Conservation (phyloP, 2,329 filamentous ascomycete species). For the Fusarium marasasianum region DNA sequence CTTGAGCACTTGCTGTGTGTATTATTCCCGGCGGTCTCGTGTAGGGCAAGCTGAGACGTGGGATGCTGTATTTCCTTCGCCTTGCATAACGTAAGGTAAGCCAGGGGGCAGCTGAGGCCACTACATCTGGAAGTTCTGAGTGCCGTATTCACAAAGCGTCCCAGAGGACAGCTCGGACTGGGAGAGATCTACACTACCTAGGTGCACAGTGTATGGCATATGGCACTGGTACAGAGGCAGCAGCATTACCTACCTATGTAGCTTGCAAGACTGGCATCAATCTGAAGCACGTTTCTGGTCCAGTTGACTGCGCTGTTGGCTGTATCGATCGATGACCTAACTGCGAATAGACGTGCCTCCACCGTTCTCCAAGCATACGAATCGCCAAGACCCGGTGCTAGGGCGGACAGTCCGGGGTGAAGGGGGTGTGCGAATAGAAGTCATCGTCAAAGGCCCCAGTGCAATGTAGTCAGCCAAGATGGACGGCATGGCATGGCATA, state of each 20-base stretch:
- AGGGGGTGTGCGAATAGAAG: slow-evolving; percentile 27
- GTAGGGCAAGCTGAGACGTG: slow-evolving; percentile 13
- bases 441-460: background rate
- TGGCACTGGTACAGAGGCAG: background rate
- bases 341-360: slow-evolving; percentile 1
- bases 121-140: background rate
- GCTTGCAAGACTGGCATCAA: slow-evolving; percentile 20
- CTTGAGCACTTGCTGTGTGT: background rate
- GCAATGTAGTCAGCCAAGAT: slow-evolving; percentile 18
- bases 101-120: slow-evolving; percentile 11
- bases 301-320: background rate
- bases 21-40: slow-evolving; percentile 12
- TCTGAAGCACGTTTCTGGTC: slow-evolving; percentile 7
- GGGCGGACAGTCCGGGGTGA: slow-evolving; percentile 27
- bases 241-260: background rate
- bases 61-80: background rate
- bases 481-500: slow-evolving; percentile 2
- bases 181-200: background rate
- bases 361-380: slow-evolving; percentile 21
- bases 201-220: background rate
- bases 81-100: slow-evolving; percentile 22
- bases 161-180: background rate
- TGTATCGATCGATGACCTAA: slow-evolving; percentile 32
- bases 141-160: background rate
- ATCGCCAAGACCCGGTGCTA: slow-evolving; percentile 24